These are phyloP conservation scores for Fallopia convolvulus DNA, from an alignment of 148 eudicot species.

Conservation along the genomic window DNA sequence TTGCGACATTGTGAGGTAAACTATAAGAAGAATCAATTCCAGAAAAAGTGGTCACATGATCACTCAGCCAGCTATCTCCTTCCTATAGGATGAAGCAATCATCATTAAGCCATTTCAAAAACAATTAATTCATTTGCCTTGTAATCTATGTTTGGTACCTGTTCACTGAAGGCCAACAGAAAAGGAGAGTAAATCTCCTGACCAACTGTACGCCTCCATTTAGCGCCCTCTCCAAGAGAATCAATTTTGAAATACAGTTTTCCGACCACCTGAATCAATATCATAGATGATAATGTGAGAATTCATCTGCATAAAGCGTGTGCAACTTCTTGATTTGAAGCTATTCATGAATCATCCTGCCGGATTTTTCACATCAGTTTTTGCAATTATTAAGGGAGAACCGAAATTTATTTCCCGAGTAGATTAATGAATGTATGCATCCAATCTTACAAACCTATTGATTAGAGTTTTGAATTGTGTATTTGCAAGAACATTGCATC, in stretches of 20 bases:
- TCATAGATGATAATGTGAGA: not conserved
- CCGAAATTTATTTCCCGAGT: no score
- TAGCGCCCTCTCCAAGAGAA: constrained; percentile 85
- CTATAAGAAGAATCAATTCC: constrained; percentile 70
- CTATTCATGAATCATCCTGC: no score
- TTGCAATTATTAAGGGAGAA: no score
- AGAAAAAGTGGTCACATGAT: constrained; percentile 48
- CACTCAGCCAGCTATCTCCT: constrained; percentile 41
- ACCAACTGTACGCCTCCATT: constrained; percentile 85
- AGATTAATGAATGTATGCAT: not conserved
- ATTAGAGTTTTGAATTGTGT: not conserved
- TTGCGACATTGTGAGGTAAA: constrained; percentile 81
- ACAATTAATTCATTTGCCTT: not conserved
- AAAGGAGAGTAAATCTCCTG: constrained; percentile 92
- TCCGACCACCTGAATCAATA: constrained; percentile 54
- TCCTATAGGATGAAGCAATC: constrained; percentile 24
- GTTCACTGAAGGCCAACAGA: constrained; percentile 81
- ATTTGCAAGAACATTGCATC: not conserved
- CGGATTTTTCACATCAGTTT: no score
- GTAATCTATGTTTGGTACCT: constrained; percentile 30
- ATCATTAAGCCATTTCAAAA: not conserved
- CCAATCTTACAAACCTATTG: not conserved
- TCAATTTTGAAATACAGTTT: constrained; percentile 70
- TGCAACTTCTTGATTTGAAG: not conserved
- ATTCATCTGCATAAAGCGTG: not conserved